phyloP scores from a whole-genome alignment of 441 rosid genomes.

The Populus hybrid region DNA sequence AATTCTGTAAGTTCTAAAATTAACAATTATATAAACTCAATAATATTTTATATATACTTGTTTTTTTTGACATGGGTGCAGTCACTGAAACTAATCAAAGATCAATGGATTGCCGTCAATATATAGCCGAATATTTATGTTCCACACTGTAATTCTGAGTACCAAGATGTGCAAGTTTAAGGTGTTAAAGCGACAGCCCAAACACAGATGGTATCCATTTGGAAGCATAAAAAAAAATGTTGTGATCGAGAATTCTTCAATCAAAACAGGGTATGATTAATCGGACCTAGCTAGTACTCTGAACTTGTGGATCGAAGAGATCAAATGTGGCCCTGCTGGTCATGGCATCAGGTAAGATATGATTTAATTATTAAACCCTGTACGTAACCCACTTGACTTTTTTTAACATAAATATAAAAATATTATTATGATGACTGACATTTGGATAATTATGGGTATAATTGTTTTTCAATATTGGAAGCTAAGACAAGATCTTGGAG shows the following conservation, averaged over 20 bases:
- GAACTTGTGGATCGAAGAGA: not conserved
- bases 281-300: slow-evolving; percentile 28
- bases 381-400: too few relatives aligned
- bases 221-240: not conserved
- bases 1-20: too few relatives aligned
- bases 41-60: too few relatives aligned
- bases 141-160: not conserved
- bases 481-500: not conserved
- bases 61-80: not conserved
- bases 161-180: not conserved
- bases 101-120: not conserved
- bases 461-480: not conserved
- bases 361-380: too few relatives aligned
- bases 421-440: too few relatives aligned
- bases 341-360: not conserved
- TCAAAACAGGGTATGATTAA: slow-evolving; percentile 30
- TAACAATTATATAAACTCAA: too few relatives aligned
- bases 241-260: slow-evolving; percentile 16
- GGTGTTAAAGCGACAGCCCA: not conserved
- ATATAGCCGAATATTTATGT: not conserved
- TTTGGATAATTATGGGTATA: too few relatives aligned
- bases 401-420: too few relatives aligned
- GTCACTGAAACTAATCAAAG: not conserved
- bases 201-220: not conserved
- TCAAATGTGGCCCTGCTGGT: not conserved